Conservation (phyloP, 2,329 filamentous ascomycete species). For the Niveomyces coronatus region DNA sequence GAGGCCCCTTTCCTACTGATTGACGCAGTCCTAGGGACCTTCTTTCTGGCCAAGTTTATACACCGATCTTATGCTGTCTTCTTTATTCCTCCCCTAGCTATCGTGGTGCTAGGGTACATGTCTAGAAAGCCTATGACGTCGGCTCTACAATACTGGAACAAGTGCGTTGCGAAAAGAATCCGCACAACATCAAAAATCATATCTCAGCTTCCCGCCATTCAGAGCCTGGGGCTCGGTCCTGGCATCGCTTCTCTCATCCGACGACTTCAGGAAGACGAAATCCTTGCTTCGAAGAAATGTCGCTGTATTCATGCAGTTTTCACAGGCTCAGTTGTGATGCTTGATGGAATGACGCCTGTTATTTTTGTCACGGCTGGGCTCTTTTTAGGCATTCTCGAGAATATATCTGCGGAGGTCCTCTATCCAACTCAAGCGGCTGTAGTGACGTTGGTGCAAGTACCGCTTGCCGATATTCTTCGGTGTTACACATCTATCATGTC, state of each 20-base stretch:
- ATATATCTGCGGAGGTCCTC: not conserved
- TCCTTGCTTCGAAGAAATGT: not conserved
- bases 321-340: not conserved
- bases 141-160: not conserved
- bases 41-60: not conserved
- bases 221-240: not conserved
- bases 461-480: not conserved
- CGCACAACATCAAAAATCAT: not conserved
- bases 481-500: not conserved
- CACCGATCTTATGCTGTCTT: not conserved
- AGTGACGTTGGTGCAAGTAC: not conserved
- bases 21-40: not conserved
- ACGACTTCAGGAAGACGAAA: not conserved
- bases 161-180: not conserved
- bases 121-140: not conserved
- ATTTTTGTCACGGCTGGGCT: not conserved
- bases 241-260: not conserved
- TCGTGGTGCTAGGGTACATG: not conserved
- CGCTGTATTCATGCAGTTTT: not conserved
- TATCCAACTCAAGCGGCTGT: not conserved
- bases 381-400: not conserved
- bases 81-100: not conserved
- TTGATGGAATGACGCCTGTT: not conserved
- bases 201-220: constrained; percentile 1
- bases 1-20: not conserved